Evolutionary conservation across 257 asterid genomes (phyloP), one percentile per base, ranked within the genome.

Genomic region (Eustoma russellianum): DNA sequence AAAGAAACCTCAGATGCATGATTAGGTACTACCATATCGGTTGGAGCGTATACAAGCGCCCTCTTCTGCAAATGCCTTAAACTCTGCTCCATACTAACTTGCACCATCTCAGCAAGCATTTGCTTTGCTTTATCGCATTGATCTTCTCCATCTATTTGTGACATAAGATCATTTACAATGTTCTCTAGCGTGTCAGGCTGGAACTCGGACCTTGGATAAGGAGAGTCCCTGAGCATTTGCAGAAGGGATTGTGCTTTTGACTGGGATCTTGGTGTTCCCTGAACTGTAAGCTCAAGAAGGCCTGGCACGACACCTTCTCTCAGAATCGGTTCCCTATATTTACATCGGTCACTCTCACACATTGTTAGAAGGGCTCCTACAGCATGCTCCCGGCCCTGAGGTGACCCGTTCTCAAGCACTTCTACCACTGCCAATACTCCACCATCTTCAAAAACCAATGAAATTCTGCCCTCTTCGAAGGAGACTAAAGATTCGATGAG

Each of bases 81-180:
- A 19, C 98, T 91, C 79, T 82, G 95, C 71, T 91, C 98, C 97
- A 88, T 91, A 62, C 98, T 91, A 48, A 91, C 95, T 60, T 85
- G 92, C 35, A 91, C 97, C 98, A 91, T 91, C 69, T 91, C 98
- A 5, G 98, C 77, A 16, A 91, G 83, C 94, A 91, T 85, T 72
- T 85, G 72, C 50, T 83, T 91, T 12, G 98, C 94, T 64, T 85
- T 91, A 11, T 38, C 12, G 12, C 43, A 8, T 56, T 82, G 93
- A 56, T 85, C 94, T 35, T 91, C 93, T 2, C 80, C 86, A 4
- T 85, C 95, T 46, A 91, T 85, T 57, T 72, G 84, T 11, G 95
- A 88, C 59, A 88, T 83, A 13, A 91, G 77, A 33, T 70, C 76
- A 72, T 84, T 74, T 33, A 82, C 89, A 9, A 91, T 82, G 49